Evolutionary conservation across 441 rosid species (phyloP), one percentile per base, ranked within the genome.

Genomic region (Flueggea neowawraea): DNA sequence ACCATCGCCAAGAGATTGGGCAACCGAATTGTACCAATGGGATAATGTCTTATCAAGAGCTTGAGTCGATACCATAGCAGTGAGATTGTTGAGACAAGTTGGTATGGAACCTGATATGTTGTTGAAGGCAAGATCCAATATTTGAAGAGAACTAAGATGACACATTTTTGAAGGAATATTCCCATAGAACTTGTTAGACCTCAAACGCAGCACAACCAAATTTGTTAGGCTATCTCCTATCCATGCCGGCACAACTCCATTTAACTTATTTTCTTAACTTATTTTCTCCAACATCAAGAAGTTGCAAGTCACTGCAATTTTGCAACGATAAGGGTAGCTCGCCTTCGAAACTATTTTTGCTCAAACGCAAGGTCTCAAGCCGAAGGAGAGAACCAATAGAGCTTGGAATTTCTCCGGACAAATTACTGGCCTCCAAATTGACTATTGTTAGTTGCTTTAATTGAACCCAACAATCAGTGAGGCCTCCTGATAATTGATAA

Each of bases 111-210:
- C 65, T 16, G 59, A 60, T 43, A 68, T 14, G 17, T 28, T 50
- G 28, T 61, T 55, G 10, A 44, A 9, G 15, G 73, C 50, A 5
- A 58, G 13, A 52, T 58, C 67, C 6, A 65, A 15, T 9, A 67
- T 39, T 31, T 48, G 60, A 55, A 58, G 33, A 11, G 44, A 53
- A 43, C 5, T 57, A 16, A 45, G 44, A 12, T 12, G 14, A 32
- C 6, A 28, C 32, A 0, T 16, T 32, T 0, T 57, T 11, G 31
- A 49, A 4, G 5, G 44, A 2, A 60, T 10, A 5, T 13, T 1
- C 11, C 80, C 74, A 4, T 33, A 16, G 12, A 77, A 64, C 16
- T 31, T 60, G 45, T 70, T 77, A 0, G 61, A 65, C 32, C 68
- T 6, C 51, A 64, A 31, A 28, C 54, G 14, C 9, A 77, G 68